Conservation (phyloP, 345 rosid genomes). For the Microthlaspi erraticum region DNA sequence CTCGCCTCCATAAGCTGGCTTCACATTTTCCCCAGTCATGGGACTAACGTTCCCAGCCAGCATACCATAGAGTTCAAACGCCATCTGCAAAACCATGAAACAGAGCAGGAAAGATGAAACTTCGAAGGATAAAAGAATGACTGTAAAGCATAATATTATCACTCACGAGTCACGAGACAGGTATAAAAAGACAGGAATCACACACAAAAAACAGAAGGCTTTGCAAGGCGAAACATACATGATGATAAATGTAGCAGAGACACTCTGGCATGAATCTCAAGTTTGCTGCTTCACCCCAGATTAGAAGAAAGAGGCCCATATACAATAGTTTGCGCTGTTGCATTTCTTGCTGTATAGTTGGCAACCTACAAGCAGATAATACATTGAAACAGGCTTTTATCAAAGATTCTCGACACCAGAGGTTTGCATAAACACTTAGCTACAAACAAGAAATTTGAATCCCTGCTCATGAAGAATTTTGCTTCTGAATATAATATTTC, state of each 20-base stretch:
- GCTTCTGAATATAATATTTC: conserved; percentile 13
- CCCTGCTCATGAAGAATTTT: conserved; percentile 12
- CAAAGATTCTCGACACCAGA: conserved; percentile 8
- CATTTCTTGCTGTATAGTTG: conserved; percentile 99
- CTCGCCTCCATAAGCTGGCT: conserved; percentile 98
- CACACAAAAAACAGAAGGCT: conserved; percentile 26
- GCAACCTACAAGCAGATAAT: conserved; percentile 68
- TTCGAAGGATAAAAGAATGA: not conserved
- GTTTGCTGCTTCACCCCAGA: conserved; percentile 99
- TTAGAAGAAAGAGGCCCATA: conserved; percentile 95
- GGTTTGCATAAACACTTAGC: conserved; percentile 20
- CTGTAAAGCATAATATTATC: conserved; percentile 13
- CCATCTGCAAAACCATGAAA: conserved; percentile 66
- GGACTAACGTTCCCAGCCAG: conserved; percentile 98
- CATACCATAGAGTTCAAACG: conserved; percentile 97
- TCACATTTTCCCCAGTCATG: conserved; percentile 96
- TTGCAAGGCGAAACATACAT: conserved; percentile 59
- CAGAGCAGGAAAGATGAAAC: not conserved
- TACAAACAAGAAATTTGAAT: conserved; percentile 4
- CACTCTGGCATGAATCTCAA: conserved; percentile 99
- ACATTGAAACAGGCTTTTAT: conserved; percentile 20
- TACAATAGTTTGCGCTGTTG: conserved; percentile 95
- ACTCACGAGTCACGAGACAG: not conserved
- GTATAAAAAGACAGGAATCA: not conserved
- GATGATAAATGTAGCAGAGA: conserved; percentile 97